phyloP scores from a whole-genome alignment of 2,329 filamentous ascomycete genomes.

The Pseudopyrenochaeta lycopersici region DNA sequence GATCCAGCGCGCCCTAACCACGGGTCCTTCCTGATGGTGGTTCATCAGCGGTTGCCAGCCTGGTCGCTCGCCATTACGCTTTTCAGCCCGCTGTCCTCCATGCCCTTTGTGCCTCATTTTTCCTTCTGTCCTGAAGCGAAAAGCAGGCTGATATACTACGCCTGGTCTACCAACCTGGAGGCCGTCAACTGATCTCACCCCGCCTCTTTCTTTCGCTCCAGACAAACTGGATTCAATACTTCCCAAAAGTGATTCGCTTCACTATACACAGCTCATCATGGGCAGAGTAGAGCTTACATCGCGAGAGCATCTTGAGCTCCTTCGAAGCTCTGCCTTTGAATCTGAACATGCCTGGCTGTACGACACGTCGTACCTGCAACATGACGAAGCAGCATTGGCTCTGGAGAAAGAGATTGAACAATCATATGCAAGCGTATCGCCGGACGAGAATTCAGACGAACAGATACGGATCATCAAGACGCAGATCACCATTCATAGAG shows the following conservation, averaged over 20 bases:
- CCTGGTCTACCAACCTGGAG: background rate
- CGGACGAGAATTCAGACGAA: conserved; percentile 48
- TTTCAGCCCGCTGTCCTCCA: conserved; percentile 17
- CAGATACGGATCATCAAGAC: conserved; percentile 44
- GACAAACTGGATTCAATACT: conserved; percentile 1
- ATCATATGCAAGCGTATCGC: conserved; percentile 43
- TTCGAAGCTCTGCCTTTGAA: conserved; percentile 49
- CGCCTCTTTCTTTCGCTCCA: background rate
- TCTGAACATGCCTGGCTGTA: conserved; percentile 50
- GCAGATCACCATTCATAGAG: conserved; percentile 47
- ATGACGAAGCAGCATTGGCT: conserved; percentile 44
- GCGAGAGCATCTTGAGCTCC: conserved; percentile 42
- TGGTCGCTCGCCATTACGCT: conserved; percentile 11
- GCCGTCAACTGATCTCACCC: background rate
- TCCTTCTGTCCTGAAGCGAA: background rate
- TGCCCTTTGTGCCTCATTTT: conserved; percentile 8
- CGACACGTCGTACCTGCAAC: conserved; percentile 47
- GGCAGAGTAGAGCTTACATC: conserved; percentile 34
- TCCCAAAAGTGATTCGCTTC: background rate
- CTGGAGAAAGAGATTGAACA: conserved; percentile 45
- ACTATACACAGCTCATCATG: conserved; percentile 29
- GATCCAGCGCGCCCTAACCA: conserved; percentile 21
- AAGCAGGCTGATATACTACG: conserved; percentile 1
- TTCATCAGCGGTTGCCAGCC: conserved; percentile 28
- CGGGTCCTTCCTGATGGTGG: conserved; percentile 16